Evolutionary conservation across 2,329 filamentous ascomycete genomes (phyloP).

Genomic region (Annulohypoxylon truncatum): DNA sequence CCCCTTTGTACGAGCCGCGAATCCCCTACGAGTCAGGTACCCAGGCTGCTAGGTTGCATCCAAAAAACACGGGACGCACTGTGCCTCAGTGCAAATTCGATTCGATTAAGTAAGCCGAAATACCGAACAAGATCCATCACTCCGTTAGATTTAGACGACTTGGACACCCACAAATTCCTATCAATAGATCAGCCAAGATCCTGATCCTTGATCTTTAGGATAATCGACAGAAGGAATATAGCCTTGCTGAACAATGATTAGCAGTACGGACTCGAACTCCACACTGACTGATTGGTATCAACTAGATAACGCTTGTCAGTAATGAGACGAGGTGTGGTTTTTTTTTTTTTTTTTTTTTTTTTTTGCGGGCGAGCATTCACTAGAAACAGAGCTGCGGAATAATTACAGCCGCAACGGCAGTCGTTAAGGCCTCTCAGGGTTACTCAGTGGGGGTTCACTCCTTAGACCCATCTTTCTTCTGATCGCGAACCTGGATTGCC

Average conservation of each 20-base stretch:
- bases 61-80: constrained; percentile 3
- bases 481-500: constrained; percentile 36
- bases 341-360: no score
- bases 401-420: constrained; percentile 24
- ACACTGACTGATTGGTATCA: neutral
- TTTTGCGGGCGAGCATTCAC: neutral
- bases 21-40: constrained; percentile 23
- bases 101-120: constrained; percentile 20
- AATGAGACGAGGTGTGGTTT: neutral
- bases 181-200: constrained; percentile 12
- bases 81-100: constrained; percentile 24
- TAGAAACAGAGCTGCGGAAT: constrained; percentile 29
- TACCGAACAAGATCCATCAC: constrained; percentile 19
- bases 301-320: constrained; percentile 13
- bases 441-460: constrained; percentile 31
- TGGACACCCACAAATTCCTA: constrained; percentile 21
- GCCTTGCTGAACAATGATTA: constrained; percentile 7
- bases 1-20: constrained; percentile 7
- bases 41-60: constrained; percentile 9
- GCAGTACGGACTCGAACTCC: neutral
- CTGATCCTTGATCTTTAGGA: neutral
- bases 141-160: constrained; percentile 10
- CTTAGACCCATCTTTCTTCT: constrained; percentile 28
- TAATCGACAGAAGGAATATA: neutral
- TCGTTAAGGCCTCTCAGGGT: constrained; percentile 19